Conservation (phyloP, 1,139 yeast species). For the Spathaspora sp. region DNA sequence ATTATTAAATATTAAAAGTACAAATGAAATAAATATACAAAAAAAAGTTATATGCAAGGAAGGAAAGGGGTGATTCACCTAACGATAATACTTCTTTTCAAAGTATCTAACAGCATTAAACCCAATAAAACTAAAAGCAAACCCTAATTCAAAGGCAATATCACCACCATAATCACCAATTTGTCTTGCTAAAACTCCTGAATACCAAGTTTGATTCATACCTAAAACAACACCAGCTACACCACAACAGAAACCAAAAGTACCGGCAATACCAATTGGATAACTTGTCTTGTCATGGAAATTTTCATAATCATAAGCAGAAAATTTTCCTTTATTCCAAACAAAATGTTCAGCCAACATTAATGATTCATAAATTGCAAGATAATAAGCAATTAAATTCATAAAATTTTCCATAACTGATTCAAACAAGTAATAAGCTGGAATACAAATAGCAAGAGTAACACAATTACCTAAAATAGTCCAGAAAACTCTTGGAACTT, state of each 20-base stretch:
- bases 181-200: constrained; percentile 60
- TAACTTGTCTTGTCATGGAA: constrained; percentile 56
- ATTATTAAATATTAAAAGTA: constrained; percentile 1
- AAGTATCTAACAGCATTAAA: constrained; percentile 63
- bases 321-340: constrained; percentile 59
- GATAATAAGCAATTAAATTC: constrained; percentile 88
- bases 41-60: not conserved
- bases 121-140: constrained; percentile 65
- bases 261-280: constrained; percentile 79
- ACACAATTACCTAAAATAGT: constrained; percentile 72
- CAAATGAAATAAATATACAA: not conserved
- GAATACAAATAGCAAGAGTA: constrained; percentile 83
- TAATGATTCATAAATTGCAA: constrained; percentile 80
- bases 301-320: constrained; percentile 61
- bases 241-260: constrained; percentile 77
- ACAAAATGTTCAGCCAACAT: constrained; percentile 75
- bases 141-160: constrained; percentile 80
- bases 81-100: constrained; percentile 65
- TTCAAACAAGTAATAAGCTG: constrained; percentile 76
- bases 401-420: constrained; percentile 78
- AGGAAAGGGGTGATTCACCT: not conserved
- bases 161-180: constrained; percentile 81
- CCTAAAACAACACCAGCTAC: constrained; percentile 84
- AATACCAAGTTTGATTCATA: constrained; percentile 83
- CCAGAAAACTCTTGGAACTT: constrained; percentile 82